phyloP scores from a whole-genome alignment of 2,329 filamentous ascomycete genomes.

The Talaromyces sp. region DNA sequence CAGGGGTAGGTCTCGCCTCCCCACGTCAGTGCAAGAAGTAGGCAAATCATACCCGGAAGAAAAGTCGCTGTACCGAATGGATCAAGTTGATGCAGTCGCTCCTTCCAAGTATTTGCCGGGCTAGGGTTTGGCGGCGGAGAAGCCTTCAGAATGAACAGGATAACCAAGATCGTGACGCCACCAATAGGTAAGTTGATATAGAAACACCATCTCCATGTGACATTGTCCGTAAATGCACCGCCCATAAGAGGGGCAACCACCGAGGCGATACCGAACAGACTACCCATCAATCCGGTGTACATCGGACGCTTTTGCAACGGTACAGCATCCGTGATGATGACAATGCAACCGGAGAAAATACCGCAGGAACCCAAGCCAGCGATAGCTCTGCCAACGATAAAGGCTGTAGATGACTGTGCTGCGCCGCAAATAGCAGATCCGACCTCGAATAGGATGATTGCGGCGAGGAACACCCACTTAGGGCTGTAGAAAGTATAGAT shows the following conservation, averaged over 20 bases:
- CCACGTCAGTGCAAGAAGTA: slow-evolving; percentile 52
- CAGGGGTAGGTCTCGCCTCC: slow-evolving; percentile 48
- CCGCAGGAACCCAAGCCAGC: slow-evolving; percentile 33
- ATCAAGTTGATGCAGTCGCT: slow-evolving; percentile 39
- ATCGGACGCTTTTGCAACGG: slow-evolving; percentile 29
- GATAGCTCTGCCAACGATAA: slow-evolving; percentile 37
- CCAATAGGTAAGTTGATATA: slow-evolving; percentile 44
- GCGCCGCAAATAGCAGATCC: slow-evolving; percentile 46
- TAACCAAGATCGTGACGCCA: slow-evolving; percentile 33
- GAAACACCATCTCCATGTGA: slow-evolving; percentile 48
- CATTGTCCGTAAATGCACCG: slow-evolving; percentile 27
- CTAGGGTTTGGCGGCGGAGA: slow-evolving; percentile 31
- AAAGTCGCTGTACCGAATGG: slow-evolving; percentile 48
- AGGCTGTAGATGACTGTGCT: slow-evolving; percentile 31
- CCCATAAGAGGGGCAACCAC: slow-evolving; percentile 23
- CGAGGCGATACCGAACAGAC: slow-evolving; percentile 27
- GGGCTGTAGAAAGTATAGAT: slow-evolving; percentile 48
- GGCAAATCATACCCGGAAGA: slow-evolving; percentile 46
- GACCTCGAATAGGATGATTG: slow-evolving; percentile 46
- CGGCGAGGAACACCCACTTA: slow-evolving; percentile 45
- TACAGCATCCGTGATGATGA: slow-evolving; percentile 28
- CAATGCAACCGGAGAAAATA: slow-evolving; percentile 26
- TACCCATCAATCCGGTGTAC: slow-evolving; percentile 27
- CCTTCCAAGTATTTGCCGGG: slow-evolving; percentile 21
- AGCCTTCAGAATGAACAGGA: slow-evolving; percentile 34